A percentile compares a stretch with the other conserved stretches of the same genome.
phyloP scores from a whole-genome alignment of 345 rosid species.

The Gossypium rotundifolium region DNA sequence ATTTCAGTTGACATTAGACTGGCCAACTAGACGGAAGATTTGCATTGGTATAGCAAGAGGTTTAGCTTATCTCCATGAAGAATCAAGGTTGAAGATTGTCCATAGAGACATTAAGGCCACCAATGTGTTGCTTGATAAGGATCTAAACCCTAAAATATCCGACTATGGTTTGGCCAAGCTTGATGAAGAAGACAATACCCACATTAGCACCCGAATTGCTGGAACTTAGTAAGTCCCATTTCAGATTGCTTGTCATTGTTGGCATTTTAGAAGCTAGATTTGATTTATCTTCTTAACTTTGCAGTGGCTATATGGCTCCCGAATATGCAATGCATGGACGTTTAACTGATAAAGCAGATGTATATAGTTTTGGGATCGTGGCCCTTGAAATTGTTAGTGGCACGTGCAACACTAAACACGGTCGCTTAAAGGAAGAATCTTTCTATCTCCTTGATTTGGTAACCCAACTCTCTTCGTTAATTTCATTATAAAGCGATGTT shows the following conservation, averaged over 20 bases:
- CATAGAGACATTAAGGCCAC: constrained; percentile 30
- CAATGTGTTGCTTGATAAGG: constrained; percentile 25
- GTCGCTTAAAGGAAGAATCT: constrained; percentile 24
- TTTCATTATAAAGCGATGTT: too few relatives aligned
- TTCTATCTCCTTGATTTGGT: constrained; percentile 51
- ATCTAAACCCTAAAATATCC: constrained; percentile 34
- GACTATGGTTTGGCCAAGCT: constrained; percentile 50
- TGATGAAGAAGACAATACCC: constrained; percentile 35
- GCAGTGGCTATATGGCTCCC: constrained; percentile 56
- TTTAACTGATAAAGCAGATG: constrained; percentile 51
- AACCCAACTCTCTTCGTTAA: background rate
- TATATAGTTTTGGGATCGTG: constrained; percentile 54
- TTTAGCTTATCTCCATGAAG: constrained; percentile 36
- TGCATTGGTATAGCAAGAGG: constrained; percentile 44
- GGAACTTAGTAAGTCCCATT: constrained; percentile 32
- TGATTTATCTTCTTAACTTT: background rate
- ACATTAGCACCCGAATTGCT: constrained; percentile 42
- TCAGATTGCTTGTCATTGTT: background rate
- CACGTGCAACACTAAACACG: constrained; percentile 29
- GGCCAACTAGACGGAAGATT: constrained; percentile 33
- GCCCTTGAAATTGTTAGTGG: constrained; percentile 50
- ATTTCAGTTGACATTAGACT: constrained; percentile 26
- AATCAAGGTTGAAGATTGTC: constrained; percentile 38
- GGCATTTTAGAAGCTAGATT: background rate
- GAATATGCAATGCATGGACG: constrained; percentile 59